Evolutionary conservation across 2,329 filamentous ascomycete genomes (phyloP), one percentile per base, ranked within the genome.

Genomic region (Beauveria bassiana): DNA sequence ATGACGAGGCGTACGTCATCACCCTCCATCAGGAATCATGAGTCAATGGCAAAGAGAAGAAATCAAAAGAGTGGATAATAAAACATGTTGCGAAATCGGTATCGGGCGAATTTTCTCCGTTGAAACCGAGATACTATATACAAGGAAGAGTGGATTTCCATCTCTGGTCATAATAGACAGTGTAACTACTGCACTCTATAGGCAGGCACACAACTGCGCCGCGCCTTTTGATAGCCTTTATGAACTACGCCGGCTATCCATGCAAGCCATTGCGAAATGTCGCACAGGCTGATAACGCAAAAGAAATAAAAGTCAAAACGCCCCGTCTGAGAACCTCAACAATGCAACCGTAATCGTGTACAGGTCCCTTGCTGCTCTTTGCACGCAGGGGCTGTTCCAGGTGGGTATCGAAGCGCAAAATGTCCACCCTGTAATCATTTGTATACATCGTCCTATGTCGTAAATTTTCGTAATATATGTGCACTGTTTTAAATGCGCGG

Each of bases 401-500:
- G 59, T 22, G 52, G 52, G 43, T 56, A 56, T 55, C 51, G 18
- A 61, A 54, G 38, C 40, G 31, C 31, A 45, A 54, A 59, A 49
- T 31, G 22, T 45, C 52, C 43, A 45, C 52, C 59, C 1, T 45
- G 38, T 43, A 55, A 42, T 31, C 22, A 28, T 40, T 18, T 43
- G 18, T 50, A 58, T 40, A 47, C 26, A 20, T 20, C 24, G 10
- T 53, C 43, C 43, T 20, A 24, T 4, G 12, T 61, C 59, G 51
- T 60, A 49, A 61, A 49, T 56, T 28, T 47, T 61, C 59, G 59
- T 61, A 42, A 56, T 34, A 50, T 24, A 49, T 20, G 34, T 20
- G 20, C 26, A 22, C 18, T 26, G 22, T 34, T 24, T 70, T 68
- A 81, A 34, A 81, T 75, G 59, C 75, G 71, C 66, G 73, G 69